These are phyloP conservation scores for Aspergillus ustus DNA, from an alignment of 2,329 filamentous ascomycete species.

Conservation along the genomic window DNA sequence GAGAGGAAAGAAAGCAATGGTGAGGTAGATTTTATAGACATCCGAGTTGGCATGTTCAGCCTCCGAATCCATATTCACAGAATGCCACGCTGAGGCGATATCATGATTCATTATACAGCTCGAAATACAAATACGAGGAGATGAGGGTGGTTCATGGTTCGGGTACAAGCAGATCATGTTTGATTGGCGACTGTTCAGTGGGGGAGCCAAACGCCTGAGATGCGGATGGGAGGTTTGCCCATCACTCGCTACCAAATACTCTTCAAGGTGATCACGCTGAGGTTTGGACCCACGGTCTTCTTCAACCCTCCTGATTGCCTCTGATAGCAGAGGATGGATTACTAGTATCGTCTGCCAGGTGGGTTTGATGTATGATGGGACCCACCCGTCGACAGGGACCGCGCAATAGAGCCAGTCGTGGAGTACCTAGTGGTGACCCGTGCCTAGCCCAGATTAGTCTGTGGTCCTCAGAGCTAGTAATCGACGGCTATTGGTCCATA, in stretches of 20 bases:
- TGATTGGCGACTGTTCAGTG: neutral
- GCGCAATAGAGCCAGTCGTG: neutral
- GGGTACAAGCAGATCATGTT: constrained; percentile 21
- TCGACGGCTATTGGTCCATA: constrained; percentile 12
- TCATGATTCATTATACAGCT: neutral
- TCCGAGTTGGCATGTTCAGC: too few relatives aligned
- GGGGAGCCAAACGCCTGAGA: constrained; percentile 3
- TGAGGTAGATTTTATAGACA: too few relatives aligned
- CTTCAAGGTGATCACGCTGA: neutral
- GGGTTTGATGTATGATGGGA: neutral
- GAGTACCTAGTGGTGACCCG: neutral
- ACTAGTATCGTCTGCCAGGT: neutral
- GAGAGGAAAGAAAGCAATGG: too few relatives aligned
- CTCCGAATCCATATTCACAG: neutral
- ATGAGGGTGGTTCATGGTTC: constrained; percentile 2
- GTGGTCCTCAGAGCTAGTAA: too few relatives aligned
- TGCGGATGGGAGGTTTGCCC: neutral
- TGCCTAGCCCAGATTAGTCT: neutral
- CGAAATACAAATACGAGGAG: neutral
- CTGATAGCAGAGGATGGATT: neutral
- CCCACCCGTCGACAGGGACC: neutral
- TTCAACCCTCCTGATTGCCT: neutral
- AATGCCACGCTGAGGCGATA: neutral
- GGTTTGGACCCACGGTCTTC: neutral
- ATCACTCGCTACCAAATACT: neutral